These are phyloP conservation scores for Didymella arachidicola DNA, from an alignment of 2,329 filamentous ascomycete genomes.

Conservation along the genomic window DNA sequence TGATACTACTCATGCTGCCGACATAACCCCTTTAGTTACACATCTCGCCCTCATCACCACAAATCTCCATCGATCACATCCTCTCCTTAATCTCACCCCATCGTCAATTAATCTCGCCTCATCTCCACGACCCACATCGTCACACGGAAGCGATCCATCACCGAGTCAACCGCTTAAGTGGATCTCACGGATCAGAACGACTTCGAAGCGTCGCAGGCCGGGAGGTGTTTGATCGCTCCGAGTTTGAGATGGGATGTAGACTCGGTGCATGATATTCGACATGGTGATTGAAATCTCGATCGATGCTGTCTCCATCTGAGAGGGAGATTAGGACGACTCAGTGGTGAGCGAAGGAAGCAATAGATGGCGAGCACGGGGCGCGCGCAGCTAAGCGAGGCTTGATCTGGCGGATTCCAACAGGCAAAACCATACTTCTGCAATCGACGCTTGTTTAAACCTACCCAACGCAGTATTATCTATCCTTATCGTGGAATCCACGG, in stretches of 20 bases:
- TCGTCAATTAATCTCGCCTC: slow-evolving; percentile 13
- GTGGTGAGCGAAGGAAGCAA: slow-evolving; percentile 2
- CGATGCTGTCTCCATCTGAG: neutral
- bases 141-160: slow-evolving; percentile 3
- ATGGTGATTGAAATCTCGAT: neutral
- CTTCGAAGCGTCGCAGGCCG: slow-evolving; percentile 1
- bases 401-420: slow-evolving; percentile 7
- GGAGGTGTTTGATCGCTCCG: neutral
- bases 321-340: neutral
- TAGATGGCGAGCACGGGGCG: neutral
- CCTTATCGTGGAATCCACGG: neutral
- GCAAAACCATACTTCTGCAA: slow-evolving; percentile 12
- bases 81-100: slow-evolving; percentile 14
- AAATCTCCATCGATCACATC: slow-evolving; percentile 8
- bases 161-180: slow-evolving; percentile 13
- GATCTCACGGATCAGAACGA: slow-evolving; percentile 6
- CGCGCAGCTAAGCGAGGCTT: slow-evolving; percentile 2
- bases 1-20: neutral
- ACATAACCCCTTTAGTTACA: neutral
- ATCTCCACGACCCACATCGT: slow-evolving; percentile 14
- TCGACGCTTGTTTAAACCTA: slow-evolving; percentile 4
- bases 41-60: neutral
- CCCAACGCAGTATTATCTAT: slow-evolving; percentile 2
- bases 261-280: neutral
- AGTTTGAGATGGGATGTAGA: neutral